Evolutionary conservation across 73 alveolate genomes (phyloP).

Genomic region (Uronychia binucleata): DNA sequence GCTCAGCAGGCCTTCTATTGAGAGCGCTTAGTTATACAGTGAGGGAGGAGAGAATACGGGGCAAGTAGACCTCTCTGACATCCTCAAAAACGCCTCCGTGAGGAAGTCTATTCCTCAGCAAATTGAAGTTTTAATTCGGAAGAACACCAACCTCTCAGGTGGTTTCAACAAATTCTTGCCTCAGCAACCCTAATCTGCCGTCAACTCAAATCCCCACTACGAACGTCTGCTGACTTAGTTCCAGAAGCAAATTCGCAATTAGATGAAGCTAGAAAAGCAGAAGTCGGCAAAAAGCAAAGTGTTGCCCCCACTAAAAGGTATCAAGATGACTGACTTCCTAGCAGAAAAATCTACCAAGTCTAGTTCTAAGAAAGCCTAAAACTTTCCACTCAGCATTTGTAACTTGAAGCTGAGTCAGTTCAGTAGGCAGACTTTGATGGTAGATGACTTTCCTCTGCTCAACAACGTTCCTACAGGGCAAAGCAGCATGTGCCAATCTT

Average conservation of each 20-base stretch:
- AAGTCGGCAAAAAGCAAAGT: neutral
- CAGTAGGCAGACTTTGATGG: neutral
- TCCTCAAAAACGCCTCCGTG: neutral
- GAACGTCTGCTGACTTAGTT: neutral
- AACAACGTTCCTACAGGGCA: neutral
- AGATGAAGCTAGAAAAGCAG: neutral
- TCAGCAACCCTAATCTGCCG: neutral
- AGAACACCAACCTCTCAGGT: neutral
- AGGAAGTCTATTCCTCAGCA: neutral
- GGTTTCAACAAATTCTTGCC: neutral
- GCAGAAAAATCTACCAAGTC: neutral
- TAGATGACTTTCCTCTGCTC: neutral
- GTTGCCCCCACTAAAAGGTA: neutral
- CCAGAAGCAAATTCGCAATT: neutral
- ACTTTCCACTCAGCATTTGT: neutral
- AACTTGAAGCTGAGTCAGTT: neutral
- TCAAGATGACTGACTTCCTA: neutral
- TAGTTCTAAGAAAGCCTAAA: neutral
- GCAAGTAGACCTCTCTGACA: no score
- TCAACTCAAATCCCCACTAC: neutral
- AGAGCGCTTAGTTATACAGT: no score
- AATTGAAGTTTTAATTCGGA: neutral
- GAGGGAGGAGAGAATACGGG: no score
- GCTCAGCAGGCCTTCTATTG: no score
- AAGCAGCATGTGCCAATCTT: neutral